Percentiles rank a stretch among this genome's conserved stretches.
phyloP scores from a whole-genome alignment of 179 eudicot species.

The Patellifolia procumbens region DNA sequence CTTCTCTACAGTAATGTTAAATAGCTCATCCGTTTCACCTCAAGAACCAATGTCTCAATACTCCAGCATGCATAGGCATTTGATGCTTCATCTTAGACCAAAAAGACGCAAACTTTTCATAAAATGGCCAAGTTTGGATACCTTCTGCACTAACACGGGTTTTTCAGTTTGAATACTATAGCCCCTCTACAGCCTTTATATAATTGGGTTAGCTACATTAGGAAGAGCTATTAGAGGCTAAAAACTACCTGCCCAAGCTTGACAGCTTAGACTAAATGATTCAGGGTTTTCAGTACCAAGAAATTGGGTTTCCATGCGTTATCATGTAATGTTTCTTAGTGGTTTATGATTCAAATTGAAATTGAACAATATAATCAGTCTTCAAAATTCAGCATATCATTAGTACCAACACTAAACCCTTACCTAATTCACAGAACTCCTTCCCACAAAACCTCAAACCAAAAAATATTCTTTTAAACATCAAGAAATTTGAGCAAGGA shows the following conservation, averaged over 20 bases:
- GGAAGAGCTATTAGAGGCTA: not conserved
- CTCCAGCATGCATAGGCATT: not conserved
- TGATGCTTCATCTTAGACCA: not conserved
- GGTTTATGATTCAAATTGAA: not conserved
- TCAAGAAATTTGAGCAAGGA: not conserved
- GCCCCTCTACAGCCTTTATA: not conserved
- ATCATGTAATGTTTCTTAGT: not conserved
- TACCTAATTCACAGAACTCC: not conserved
- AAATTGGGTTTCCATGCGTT: not conserved
- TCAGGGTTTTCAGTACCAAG: not conserved
- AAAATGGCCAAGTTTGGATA: not conserved
- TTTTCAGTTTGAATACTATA: not conserved
- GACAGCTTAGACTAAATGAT: not conserved
- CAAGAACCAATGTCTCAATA: not conserved
- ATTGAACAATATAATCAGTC: not conserved
- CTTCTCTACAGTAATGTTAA: not conserved
- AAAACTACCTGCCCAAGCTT: not conserved
- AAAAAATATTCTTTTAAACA: not conserved
- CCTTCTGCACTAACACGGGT: not conserved
- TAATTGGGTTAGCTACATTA: not conserved
- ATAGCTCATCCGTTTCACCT: not conserved
- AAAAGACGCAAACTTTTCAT: not conserved
- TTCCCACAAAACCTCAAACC: not conserved
- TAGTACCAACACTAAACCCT: not conserved
- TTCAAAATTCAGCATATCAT: not conserved